Conservation (phyloP, 2,329 filamentous ascomycete species). For the Amphichorda felina region DNA sequence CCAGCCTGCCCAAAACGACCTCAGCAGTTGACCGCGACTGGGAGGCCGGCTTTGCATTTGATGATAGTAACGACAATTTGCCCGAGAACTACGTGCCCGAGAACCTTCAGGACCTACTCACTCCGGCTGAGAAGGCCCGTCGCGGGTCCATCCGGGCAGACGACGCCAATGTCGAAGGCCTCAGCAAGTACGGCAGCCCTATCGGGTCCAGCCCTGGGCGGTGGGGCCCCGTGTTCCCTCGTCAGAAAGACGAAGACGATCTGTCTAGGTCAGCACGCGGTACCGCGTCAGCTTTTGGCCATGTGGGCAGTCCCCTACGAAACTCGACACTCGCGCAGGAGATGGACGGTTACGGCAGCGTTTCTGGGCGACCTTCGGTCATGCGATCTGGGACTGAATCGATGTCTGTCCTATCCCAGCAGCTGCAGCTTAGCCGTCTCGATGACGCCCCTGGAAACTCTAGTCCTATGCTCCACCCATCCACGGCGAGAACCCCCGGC, state of each 20-base stretch:
- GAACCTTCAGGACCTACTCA: conserved; percentile 53
- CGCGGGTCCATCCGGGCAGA: conserved; percentile 47
- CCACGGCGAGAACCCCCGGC: conserved; percentile 28
- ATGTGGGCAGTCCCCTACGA: conserved; percentile 53
- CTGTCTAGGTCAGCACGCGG: conserved; percentile 21
- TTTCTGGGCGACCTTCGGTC: conserved; percentile 14
- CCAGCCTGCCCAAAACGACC: conserved; percentile 54
- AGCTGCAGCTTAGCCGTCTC: conserved; percentile 48
- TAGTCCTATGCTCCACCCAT: conserved; percentile 39
- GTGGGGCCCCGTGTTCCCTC: conserved; percentile 49
- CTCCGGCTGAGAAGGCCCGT: conserved; percentile 54
- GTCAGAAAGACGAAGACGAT: conserved; percentile 47
- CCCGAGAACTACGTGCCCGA: conserved; percentile 58
- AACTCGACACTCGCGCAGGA: conserved; percentile 49
- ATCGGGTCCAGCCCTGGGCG: conserved; percentile 46
- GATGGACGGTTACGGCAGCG: conserved; percentile 23
- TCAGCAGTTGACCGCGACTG: conserved; percentile 49
- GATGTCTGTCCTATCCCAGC: conserved; percentile 47
- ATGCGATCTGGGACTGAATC: conserved; percentile 33
- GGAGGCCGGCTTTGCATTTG: conserved; percentile 63
- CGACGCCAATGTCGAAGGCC: conserved; percentile 35
- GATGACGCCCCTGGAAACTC: conserved; percentile 28
- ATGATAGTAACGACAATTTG: conserved; percentile 52
- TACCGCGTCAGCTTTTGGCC: conserved; percentile 46
- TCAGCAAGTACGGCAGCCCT: conserved; percentile 50